Conservation (phyloP, 169 alveolate genomes). For the Plasmodium blacklocki region DNA sequence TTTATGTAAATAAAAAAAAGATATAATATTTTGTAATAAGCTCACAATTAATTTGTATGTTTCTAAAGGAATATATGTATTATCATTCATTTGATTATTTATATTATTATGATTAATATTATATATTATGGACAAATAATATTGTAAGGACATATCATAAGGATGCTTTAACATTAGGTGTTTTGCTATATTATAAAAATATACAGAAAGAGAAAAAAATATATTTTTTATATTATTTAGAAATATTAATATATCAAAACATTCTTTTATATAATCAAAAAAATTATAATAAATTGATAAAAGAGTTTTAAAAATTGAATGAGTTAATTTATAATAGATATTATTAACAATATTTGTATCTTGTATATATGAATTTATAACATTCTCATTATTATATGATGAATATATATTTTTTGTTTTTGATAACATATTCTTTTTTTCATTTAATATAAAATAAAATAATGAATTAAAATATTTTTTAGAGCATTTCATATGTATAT, state of each 20-base stretch:
- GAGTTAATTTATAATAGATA: not conserved
- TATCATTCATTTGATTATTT: too few relatives aligned
- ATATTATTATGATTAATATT: too few relatives aligned
- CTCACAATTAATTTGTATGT: not conserved
- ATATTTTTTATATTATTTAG: not conserved
- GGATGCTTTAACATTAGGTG: too few relatives aligned
- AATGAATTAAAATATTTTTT: too few relatives aligned
- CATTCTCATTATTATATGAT: too few relatives aligned
- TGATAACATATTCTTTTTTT: too few relatives aligned
- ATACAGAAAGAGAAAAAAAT: not conserved
- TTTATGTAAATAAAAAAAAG: conserved; percentile 4
- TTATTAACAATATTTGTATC: not conserved
- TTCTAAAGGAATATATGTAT: not conserved
- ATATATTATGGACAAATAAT: too few relatives aligned
- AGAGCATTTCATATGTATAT: too few relatives aligned
- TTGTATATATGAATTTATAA: too few relatives aligned
- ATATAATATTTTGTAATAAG: not conserved
- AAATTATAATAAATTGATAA: conserved; percentile 14
- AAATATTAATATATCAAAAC: not conserved
- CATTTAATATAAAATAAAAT: too few relatives aligned
- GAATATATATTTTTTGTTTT: too few relatives aligned
- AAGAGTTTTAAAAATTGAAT: conserved; percentile 5
- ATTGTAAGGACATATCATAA: too few relatives aligned
- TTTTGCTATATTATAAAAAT: not conserved
- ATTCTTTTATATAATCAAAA: conserved; percentile 5